These are phyloP conservation scores for Ogataea trehaloabstinens DNA, from an alignment of 805 yeast genomes.

Conservation along the genomic window DNA sequence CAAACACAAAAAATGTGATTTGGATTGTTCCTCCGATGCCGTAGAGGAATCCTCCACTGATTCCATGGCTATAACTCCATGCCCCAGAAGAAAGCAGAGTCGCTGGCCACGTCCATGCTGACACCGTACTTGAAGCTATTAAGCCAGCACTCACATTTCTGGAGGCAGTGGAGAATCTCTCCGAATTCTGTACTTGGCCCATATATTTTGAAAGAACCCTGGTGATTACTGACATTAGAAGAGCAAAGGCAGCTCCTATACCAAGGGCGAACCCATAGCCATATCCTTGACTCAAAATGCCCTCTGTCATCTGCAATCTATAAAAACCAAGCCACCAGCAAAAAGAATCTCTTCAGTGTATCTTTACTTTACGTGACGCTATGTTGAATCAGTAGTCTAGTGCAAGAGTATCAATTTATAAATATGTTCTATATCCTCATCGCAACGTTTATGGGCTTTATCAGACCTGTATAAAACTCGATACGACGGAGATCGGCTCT, in stretches of 20 bases:
- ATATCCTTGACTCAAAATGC: conserved; percentile 31
- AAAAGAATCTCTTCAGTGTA: no score
- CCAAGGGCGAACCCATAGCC: conserved; percentile 42
- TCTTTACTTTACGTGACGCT: no score
- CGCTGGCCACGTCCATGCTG: conserved; percentile 35
- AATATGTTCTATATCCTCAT: no score
- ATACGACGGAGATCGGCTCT: no score
- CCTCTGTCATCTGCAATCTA: conserved; percentile 14
- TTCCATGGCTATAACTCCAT: conserved; percentile 22
- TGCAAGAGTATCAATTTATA: no score
- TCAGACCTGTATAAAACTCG: no score
- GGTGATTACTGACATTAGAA: conserved; percentile 40
- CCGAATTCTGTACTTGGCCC: conserved; percentile 41
- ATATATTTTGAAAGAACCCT: conserved; percentile 33
- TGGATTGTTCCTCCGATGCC: conserved; percentile 37
- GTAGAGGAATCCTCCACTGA: conserved; percentile 22
- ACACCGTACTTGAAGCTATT: conserved; percentile 41
- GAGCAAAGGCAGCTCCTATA: conserved; percentile 44
- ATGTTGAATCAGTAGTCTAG: no score
- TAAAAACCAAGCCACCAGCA: not conserved
- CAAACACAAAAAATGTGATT: conserved; percentile 33
- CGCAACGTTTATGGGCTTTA: no score
- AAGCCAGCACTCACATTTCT: conserved; percentile 43
- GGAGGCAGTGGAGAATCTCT: conserved; percentile 44
- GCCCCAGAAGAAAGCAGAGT: conserved; percentile 24